phyloP scores from a whole-genome alignment of 2,329 filamentous ascomycete species.

The Aspergillus alliaceus region DNA sequence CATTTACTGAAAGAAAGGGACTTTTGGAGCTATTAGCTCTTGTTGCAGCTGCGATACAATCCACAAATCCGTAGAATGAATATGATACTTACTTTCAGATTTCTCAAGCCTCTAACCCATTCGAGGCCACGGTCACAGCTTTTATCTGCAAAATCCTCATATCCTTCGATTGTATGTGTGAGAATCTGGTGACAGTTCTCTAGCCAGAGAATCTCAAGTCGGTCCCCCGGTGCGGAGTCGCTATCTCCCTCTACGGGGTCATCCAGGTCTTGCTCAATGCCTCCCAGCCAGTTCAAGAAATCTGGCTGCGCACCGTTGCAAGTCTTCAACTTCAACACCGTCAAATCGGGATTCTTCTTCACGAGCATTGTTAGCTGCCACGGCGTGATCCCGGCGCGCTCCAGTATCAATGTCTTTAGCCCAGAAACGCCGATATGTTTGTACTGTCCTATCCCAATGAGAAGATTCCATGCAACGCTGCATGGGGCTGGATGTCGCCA shows the following conservation, averaged over 20 bases:
- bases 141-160: slow-evolving; percentile 6
- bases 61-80: not conserved
- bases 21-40: slow-evolving; percentile 12
- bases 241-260: not conserved
- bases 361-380: slow-evolving; percentile 36
- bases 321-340: slow-evolving; percentile 30
- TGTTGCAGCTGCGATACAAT: not conserved
- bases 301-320: slow-evolving; percentile 33
- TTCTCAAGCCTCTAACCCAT: slow-evolving; percentile 26
- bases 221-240: slow-evolving; percentile 19
- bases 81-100: slow-evolving; percentile 21
- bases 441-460: slow-evolving; percentile 29
- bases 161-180: slow-evolving; percentile 10
- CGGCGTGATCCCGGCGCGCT: slow-evolving; percentile 35
- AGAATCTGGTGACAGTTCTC: slow-evolving; percentile 27
- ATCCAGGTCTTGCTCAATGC: slow-evolving; percentile 15
- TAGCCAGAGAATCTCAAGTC: slow-evolving; percentile 26
- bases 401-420: slow-evolving; percentile 30
- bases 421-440: slow-evolving; percentile 20
- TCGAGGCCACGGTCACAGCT: slow-evolving; percentile 23
- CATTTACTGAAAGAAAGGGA: slow-evolving; percentile 31
- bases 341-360: slow-evolving; percentile 28
- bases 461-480: slow-evolving; percentile 31
- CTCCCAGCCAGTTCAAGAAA: slow-evolving; percentile 38
- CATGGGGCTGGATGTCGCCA: slow-evolving; percentile 29